These are phyloP conservation scores for Diaporthe caulivora DNA, from an alignment of 2,329 filamentous ascomycete species.

Conservation along the genomic window DNA sequence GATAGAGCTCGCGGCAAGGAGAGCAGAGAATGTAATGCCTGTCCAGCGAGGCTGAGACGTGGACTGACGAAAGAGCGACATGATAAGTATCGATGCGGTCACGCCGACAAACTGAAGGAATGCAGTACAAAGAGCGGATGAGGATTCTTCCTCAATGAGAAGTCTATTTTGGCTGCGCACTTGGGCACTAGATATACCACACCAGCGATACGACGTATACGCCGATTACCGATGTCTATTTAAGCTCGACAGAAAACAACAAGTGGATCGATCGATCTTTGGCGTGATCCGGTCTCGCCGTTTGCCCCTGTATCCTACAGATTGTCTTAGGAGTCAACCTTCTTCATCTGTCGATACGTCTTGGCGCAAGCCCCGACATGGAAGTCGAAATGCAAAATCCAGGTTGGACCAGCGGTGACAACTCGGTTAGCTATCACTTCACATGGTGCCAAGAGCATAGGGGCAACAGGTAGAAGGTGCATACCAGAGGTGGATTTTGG, in stretches of 20 bases:
- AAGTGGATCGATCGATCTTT: neutral
- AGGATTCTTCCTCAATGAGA: neutral
- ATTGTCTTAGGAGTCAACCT: neutral
- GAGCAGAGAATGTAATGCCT: constrained; percentile 12
- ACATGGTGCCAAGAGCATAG: constrained; percentile 1
- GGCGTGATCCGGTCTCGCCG: constrained; percentile 16
- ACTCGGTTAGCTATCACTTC: neutral
- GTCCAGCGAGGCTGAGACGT: constrained; percentile 27
- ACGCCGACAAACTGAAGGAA: constrained; percentile 1
- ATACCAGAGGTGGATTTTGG: neutral
- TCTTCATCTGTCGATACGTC: constrained; percentile 1
- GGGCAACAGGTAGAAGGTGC: constrained; percentile 3
- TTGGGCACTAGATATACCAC: neutral
- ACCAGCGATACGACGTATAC: neutral
- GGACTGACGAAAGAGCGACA: constrained; percentile 13
- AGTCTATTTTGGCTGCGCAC: too few relatives aligned
- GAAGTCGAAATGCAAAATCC: neutral
- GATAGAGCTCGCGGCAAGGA: constrained; percentile 30
- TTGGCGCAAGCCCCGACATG: neutral
- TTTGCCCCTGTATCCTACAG: constrained; percentile 1
- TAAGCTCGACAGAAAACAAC: neutral
- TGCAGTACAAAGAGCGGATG: neutral
- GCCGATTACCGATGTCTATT: neutral
- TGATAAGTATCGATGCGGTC: neutral
- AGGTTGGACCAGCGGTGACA: neutral